phyloP scores from a whole-genome alignment of 1,284 basidiomycete genomes.

The Peniophora sp. region DNA sequence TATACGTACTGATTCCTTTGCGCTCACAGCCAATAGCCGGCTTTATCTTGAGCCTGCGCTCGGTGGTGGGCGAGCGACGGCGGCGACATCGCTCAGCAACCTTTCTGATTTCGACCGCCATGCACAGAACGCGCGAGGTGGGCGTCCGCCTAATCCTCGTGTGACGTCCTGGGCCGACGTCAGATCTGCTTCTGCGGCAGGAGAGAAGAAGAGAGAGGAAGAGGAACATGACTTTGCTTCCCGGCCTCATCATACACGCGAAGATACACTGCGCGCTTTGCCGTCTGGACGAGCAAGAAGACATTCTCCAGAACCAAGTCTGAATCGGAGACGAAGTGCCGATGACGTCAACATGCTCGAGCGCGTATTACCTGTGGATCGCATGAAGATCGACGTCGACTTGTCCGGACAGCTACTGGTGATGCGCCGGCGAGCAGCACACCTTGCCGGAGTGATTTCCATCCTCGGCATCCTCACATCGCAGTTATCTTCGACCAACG shows the following conservation, averaged over 20 bases:
- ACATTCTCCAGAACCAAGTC: background rate
- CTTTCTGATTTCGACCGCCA: constrained; percentile 37
- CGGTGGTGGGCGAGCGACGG: constrained; percentile 12
- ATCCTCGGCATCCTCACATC: constrained; percentile 44
- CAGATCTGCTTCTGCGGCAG: constrained; percentile 32
- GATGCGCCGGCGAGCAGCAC: constrained; percentile 56
- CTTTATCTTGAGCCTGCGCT: constrained; percentile 7
- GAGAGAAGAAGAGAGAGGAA: background rate
- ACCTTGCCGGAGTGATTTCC: constrained; percentile 34
- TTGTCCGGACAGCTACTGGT: constrained; percentile 66
- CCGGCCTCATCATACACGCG: too few species aligned
- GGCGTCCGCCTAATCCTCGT: constrained; percentile 22
- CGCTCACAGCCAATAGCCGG: constrained; percentile 1
- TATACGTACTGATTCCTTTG: background rate
- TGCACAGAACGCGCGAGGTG: constrained; percentile 34
- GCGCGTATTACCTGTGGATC: constrained; percentile 43
- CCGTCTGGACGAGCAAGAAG: background rate
- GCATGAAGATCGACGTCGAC: constrained; percentile 70
- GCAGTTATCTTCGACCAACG: constrained; percentile 45
- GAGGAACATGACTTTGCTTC: constrained; percentile 1
- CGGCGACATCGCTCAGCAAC: constrained; percentile 35
- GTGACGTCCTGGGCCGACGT: constrained; percentile 46
- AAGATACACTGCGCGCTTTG: too few species aligned
- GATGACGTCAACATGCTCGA: constrained; percentile 42
- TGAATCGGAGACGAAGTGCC: constrained; percentile 48